phyloP scores from a whole-genome alignment of 345 rosid species.

The Eucalyptus microcorys region DNA sequence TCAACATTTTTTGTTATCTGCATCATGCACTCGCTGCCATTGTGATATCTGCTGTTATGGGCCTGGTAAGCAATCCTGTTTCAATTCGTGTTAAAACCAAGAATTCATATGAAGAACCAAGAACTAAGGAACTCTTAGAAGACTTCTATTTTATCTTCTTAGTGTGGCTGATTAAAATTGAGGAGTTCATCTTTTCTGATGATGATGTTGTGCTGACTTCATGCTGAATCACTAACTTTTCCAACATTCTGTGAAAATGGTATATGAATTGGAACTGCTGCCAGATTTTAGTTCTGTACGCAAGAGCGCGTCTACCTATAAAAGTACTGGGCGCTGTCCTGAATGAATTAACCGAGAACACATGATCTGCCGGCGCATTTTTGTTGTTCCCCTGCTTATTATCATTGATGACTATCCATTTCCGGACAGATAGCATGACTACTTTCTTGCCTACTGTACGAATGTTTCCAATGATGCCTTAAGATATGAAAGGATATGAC shows the following conservation, averaged over 20 bases:
- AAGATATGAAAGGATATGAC: neutral
- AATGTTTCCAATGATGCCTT: neutral
- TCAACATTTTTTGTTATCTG: constrained; percentile 5
- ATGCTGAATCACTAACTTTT: neutral
- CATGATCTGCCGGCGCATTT: neutral
- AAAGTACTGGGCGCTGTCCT: neutral
- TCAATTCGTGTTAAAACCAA: neutral
- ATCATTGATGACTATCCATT: neutral
- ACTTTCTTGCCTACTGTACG: neutral
- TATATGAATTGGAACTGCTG: neutral
- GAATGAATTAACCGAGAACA: neutral
- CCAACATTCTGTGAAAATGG: neutral
- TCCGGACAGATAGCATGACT: neutral
- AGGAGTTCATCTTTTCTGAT: neutral
- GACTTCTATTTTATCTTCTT: neutral
- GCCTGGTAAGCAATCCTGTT: constrained; percentile 50
- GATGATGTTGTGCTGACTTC: neutral
- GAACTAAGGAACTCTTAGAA: neutral
- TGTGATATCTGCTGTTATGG: constrained; percentile 83
- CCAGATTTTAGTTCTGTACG: neutral
- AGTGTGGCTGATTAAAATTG: neutral
- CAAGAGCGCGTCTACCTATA: neutral
- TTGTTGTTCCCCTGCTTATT: neutral
- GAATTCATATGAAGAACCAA: neutral
- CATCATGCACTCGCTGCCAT: constrained; percentile 98